Base-by-base conservation (phyloP, 1,284 basidiomycete genomes). In the Pholiota adiposa region DNA sequence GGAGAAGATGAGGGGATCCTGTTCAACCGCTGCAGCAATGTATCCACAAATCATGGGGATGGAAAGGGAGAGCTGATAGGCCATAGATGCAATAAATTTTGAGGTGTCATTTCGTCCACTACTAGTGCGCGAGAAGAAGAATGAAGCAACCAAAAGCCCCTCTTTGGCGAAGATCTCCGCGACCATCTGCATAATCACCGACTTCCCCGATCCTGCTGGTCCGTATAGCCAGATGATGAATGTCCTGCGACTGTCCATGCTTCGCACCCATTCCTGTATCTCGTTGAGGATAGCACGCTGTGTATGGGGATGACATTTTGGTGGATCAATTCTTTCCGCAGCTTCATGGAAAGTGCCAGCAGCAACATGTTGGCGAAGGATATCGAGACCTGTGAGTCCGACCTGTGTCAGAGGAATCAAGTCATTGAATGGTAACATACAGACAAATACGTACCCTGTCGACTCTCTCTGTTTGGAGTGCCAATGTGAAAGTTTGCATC, bases 191-290 rank as follows among this genome's bases (percentile, higher is more conserved):
- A 31, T 29, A 27, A 56, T 56, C 12, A 46, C 54, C 8, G 54
- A 40, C 36, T 56, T 56, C 14, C 54, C 54, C 4, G 44, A 34
- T 3, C 54, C 54, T 16, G 46, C 54, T 12, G 54, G 54, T 4
- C 54, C 54, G 16, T 49, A 56, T 29, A 56, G 2, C 54, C 43
- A 49, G 2, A 56, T 50, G 11, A 56, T 54, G 18, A 46, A 44
- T 27, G 11, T 12, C 18, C 21, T 9, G 14, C 31, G 29, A 9
- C 4, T 2, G 6, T 23, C 36, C 21, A 5, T 11, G 12, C 18
- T 41, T 16, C 29, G 25, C 3, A 46, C 40, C 41, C 53, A 46
- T 18, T 46, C 16, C 27, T 31, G 27, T 21, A 54, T 29, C 7
- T 44, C 36, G 3, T 21, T 18, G 29, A 46, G 53, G 27, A 46